phyloP scores from a whole-genome alignment of 441 rosid genomes.

The Monsonia emarginata region DNA sequence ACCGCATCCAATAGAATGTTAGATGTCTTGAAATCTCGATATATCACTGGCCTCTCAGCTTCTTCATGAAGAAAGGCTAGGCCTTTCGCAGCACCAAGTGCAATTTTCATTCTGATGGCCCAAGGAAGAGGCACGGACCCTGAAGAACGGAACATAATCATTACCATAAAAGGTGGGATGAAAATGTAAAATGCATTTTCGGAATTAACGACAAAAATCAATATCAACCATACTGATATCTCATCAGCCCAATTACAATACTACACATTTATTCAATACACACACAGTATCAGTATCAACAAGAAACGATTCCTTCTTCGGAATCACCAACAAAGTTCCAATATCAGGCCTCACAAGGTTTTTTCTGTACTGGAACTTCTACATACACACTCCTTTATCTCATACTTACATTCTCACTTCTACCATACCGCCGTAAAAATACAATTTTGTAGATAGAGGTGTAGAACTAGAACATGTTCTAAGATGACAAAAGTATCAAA shows the following conservation, averaged over 20 bases:
- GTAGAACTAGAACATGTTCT: too few species aligned
- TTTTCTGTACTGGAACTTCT: background rate
- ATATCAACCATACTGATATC: too few species aligned
- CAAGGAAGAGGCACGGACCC: conserved; percentile 42
- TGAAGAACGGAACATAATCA: conserved; percentile 14
- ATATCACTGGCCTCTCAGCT: conserved; percentile 38
- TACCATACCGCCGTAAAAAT: too few species aligned
- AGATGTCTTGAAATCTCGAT: conserved; percentile 39
- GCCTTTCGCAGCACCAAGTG: conserved; percentile 40
- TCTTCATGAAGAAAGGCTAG: conserved; percentile 46
- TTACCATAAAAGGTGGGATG: background rate
- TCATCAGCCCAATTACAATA: too few species aligned
- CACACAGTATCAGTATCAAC: too few species aligned
- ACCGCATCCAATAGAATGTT: conserved; percentile 39
- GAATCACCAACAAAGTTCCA: too few species aligned
- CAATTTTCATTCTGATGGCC: conserved; percentile 36
- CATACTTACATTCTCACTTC: too few species aligned
- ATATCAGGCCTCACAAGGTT: background rate
- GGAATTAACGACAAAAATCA: too few species aligned
- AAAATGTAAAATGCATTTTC: background rate
- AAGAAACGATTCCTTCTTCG: too few species aligned
- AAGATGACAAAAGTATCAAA: too few species aligned
- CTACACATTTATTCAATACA: too few species aligned
- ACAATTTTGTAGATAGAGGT: too few species aligned
- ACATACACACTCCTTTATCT: background rate